Evolutionary conservation across 345 rosid species (phyloP).

Genomic region (Citrus glauca): DNA sequence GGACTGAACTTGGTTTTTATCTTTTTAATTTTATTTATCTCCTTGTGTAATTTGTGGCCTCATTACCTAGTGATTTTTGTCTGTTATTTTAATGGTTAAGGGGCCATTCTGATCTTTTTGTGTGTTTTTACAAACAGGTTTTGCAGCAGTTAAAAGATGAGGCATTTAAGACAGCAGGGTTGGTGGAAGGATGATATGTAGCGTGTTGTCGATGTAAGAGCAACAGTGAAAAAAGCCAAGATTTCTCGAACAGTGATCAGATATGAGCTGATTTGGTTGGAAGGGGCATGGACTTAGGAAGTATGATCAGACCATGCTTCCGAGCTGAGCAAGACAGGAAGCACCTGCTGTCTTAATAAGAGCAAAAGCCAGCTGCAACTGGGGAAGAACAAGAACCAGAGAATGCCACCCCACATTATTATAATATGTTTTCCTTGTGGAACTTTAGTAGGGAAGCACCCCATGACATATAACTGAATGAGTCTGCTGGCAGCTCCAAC

Average conservation of each 20-base stretch:
- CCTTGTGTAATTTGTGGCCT: neutral
- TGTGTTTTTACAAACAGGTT: slow-evolving; percentile 26
- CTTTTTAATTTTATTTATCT: too few species aligned
- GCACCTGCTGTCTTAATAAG: slow-evolving; percentile 15
- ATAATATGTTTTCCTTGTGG: neutral
- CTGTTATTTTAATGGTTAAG: slow-evolving; percentile 24
- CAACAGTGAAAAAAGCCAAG: slow-evolving; percentile 45
- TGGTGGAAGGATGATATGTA: slow-evolving; percentile 52
- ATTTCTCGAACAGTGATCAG: slow-evolving; percentile 61
- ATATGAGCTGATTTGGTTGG: slow-evolving; percentile 55
- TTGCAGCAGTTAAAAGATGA: slow-evolving; percentile 32
- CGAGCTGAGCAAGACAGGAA: slow-evolving; percentile 27
- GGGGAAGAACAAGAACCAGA: neutral
- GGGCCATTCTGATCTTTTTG: neutral
- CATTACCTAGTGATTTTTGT: neutral
- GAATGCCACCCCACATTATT: neutral
- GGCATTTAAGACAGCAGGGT: slow-evolving; percentile 45
- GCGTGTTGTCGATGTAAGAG: slow-evolving; percentile 50
- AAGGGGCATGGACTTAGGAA: slow-evolving; percentile 75
- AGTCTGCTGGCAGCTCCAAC: neutral
- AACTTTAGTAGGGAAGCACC: neutral
- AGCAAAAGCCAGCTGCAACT: slow-evolving; percentile 1
- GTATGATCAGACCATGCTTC: slow-evolving; percentile 75
- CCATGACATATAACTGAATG: neutral
- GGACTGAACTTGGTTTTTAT: too few species aligned